Conservation (phyloP, 2,329 filamentous ascomycete species). For the Aureobasidium vineae region DNA sequence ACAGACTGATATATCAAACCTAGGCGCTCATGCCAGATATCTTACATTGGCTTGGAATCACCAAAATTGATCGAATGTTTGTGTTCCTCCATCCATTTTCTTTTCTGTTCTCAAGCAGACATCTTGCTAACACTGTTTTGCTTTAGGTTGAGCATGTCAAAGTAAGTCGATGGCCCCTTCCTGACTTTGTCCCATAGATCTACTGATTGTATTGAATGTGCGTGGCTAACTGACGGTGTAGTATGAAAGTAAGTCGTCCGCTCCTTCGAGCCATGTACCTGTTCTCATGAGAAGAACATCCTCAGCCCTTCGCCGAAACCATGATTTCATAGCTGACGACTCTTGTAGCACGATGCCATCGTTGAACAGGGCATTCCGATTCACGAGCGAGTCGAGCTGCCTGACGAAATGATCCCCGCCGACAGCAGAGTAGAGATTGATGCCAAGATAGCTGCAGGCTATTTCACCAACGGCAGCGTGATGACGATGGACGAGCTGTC, state of each 20-base stretch:
- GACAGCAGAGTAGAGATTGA: slow-evolving; percentile 98
- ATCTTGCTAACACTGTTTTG: background rate
- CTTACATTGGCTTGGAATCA: slow-evolving; percentile 96
- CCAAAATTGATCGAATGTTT: slow-evolving; percentile 92
- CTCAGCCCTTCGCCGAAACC: background rate
- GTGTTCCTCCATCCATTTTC: background rate
- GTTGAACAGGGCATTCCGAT: slow-evolving; percentile 85
- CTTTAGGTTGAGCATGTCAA: slow-evolving; percentile 78
- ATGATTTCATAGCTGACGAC: slow-evolving; percentile 39
- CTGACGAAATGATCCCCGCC: slow-evolving; percentile 87
- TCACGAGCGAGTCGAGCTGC: slow-evolving; percentile 84
- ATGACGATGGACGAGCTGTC: slow-evolving; percentile 84
- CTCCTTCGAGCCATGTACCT: background rate
- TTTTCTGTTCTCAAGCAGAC: background rate
- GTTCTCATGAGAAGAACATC: background rate
- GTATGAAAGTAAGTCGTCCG: slow-evolving; percentile 9
- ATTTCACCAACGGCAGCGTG: slow-evolving; percentile 83
- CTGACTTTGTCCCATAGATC: background rate
- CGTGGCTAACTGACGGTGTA: slow-evolving; percentile 10
- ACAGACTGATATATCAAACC: no score
- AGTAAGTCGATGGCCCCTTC: slow-evolving; percentile 54
- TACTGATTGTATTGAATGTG: background rate
- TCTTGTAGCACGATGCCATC: slow-evolving; percentile 89
- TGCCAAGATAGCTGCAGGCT: slow-evolving; percentile 91
- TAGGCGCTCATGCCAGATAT: slow-evolving; percentile 84